These are phyloP conservation scores for Schizosaccharomyces octosporus DNA, from an alignment of 805 yeast genomes.

Conservation along the genomic window DNA sequence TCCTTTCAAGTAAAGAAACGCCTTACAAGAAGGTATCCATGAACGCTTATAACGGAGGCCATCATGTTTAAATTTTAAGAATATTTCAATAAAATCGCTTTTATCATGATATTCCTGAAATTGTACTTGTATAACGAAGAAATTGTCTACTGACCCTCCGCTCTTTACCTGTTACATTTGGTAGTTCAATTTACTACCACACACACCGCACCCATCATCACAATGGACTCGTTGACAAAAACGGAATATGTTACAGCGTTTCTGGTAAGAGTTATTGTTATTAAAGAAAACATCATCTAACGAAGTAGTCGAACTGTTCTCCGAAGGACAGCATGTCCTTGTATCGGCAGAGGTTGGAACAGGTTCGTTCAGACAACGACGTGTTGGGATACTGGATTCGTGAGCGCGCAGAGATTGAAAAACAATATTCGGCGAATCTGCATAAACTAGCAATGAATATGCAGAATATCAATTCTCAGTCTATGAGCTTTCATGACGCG, in stretches of 20 bases:
- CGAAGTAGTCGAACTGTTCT: constrained; percentile 15
- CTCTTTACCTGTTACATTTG: not conserved
- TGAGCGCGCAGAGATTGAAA: constrained; percentile 24
- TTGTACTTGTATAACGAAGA: too few relatives aligned
- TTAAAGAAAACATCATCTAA: not conserved
- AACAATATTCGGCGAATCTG: constrained; percentile 23
- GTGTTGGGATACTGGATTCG: constrained; percentile 36
- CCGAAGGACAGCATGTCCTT: constrained; percentile 38
- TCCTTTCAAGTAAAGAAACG: too few relatives aligned
- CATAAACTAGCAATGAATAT: constrained; percentile 12
- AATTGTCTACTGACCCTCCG: too few relatives aligned
- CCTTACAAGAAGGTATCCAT: too few relatives aligned
- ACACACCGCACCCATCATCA: not conserved
- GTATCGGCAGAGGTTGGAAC: constrained; percentile 29
- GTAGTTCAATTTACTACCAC: not conserved
- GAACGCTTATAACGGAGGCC: too few relatives aligned
- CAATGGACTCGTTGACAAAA: constrained; percentile 7
- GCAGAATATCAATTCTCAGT: not conserved
- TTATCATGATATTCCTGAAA: too few relatives aligned
- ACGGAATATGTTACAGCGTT: constrained; percentile 8
- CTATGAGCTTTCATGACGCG: not conserved
- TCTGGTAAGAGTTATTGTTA: constrained; percentile 4
- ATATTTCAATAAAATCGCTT: too few relatives aligned
- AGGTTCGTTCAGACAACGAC: constrained; percentile 29
- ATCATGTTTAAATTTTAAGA: too few relatives aligned